phyloP scores from a whole-genome alignment of 2,329 filamentous ascomycete genomes.

The Xylaria arbuscula region DNA sequence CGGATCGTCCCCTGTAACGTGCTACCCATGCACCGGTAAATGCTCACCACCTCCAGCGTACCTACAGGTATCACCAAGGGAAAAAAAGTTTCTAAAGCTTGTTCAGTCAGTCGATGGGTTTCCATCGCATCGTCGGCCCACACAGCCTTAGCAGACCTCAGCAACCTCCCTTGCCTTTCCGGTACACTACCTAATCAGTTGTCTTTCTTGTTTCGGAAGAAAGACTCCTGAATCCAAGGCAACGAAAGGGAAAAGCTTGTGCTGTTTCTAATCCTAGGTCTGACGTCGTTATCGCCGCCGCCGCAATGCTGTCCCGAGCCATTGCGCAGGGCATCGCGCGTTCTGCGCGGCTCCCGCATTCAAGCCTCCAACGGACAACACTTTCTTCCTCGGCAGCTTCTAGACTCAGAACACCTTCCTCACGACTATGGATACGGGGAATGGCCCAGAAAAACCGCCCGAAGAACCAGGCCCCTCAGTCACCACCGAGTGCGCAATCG shows the following conservation, averaged over 20 bases:
- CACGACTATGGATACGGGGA: conserved; percentile 56
- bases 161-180: not conserved
- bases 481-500: conserved; percentile 15
- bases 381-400: conserved; percentile 43
- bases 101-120: conserved; percentile 7
- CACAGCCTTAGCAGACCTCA: conserved; percentile 10
- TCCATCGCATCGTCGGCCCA: conserved; percentile 19
- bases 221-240: conserved; percentile 4
- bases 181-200: not conserved
- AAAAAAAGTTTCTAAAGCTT: conserved; percentile 33
- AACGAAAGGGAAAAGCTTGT: conserved; percentile 14
- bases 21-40: not conserved
- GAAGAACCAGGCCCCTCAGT: conserved; percentile 31
- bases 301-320: conserved; percentile 55
- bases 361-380: conserved; percentile 46
- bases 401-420: conserved; percentile 49
- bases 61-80: not conserved
- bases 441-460: conserved; percentile 56
- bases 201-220: conserved; percentile 1
- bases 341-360: conserved; percentile 49
- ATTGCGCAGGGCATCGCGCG: conserved; percentile 54
- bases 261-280: conserved; percentile 12
- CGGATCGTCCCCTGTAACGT: not conserved
- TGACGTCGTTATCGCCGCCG: conserved; percentile 27
- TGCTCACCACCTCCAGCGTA: not conserved